These are phyloP conservation scores for Syncephalastrum monosporum DNA, from an alignment of 371 early-diverging fungal genomes.

Conservation along the genomic window DNA sequence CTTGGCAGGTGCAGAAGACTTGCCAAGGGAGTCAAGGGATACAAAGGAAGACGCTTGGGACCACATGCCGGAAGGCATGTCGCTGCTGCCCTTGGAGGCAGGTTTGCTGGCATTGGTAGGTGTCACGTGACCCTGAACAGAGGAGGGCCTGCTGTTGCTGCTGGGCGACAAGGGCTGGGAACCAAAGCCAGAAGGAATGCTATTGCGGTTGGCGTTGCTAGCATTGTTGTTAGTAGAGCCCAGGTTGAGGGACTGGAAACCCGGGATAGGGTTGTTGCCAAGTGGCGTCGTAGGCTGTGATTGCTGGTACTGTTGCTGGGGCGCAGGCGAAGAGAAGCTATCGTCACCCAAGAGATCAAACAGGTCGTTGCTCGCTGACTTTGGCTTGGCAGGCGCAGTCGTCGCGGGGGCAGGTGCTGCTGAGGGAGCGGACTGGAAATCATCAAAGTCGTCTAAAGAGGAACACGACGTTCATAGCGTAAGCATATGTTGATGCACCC, in stretches of 20 bases:
- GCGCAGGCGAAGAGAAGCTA: constrained; percentile 16
- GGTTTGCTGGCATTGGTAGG: constrained; percentile 6
- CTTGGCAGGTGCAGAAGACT: constrained; percentile 31
- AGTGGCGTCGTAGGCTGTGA: neutral
- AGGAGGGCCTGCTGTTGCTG: constrained; percentile 11
- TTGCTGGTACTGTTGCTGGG: constrained; percentile 14
- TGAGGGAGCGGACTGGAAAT: constrained; percentile 58
- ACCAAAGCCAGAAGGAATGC: neutral
- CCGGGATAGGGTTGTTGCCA: no score
- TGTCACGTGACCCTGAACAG: constrained; percentile 2
- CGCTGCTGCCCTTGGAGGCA: constrained; percentile 4
- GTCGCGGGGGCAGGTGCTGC: constrained; percentile 11
- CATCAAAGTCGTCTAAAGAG: constrained; percentile 55
- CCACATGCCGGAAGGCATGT: constrained; percentile 51
- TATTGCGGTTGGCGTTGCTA: neutral
- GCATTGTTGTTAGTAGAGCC: constrained; percentile 1
- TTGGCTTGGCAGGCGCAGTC: constrained; percentile 7
- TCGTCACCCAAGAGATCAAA: constrained; percentile 47
- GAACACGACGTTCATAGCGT: neutral
- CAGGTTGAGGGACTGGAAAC: no score
- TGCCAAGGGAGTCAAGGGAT: constrained; percentile 58
- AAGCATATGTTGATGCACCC: neutral
- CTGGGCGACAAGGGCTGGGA: constrained; percentile 13
- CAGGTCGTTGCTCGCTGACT: constrained; percentile 26
- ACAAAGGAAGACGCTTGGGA: constrained; percentile 58